Base-by-base conservation (phyloP, 495 filamentous ascomycete species). In the Penicilliopsis zonata region DNA sequence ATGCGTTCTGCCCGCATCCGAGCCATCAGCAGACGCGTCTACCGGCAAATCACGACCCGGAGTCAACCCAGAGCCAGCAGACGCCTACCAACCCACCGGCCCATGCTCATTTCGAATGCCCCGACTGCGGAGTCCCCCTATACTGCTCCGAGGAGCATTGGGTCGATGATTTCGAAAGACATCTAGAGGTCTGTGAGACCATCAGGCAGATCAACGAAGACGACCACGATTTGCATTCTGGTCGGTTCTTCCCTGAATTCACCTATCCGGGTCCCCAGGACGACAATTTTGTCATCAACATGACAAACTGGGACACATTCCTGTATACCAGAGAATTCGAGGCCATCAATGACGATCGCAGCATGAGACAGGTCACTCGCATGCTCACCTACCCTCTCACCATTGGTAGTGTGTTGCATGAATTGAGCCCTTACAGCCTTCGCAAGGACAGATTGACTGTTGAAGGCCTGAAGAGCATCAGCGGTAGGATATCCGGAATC, bases 261-360 rank as follows among this genome's bases (percentile, higher is more conserved):
- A 69, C 84, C 31, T 94, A 93, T 49, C 84, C 90, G 0, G 81
- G 74, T 3, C 69, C 73, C 18, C 88, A 94, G 58, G 77, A 92
- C 54, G 87, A 95, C 35, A 87, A 94, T 49, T 81, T 81, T 31
- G 62, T 88, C 41, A 71, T 93, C 32, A 99, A 99, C 62, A 87
- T 96, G 80, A 94, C 82, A 19, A 96, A 90, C 53, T 99, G 90
- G 90, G 90, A 99, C 49, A 95, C 90, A 0, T 83, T 85, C 37
- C 57, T 96, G 29, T 99, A 94, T 49, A 83, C 86, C 2, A 69
- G 92, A 27, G 75, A 87, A 36, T 95, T 86, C 47, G 67, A 73
- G 22, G 90, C 90, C 5, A 81, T 99, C 46, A 82, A 99, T 42
- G 72, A 82, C 26, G 85, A 88, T 38, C 67, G 87, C 20, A 78